Conservation (phyloP, 108 stramenopile genomes). For the Cyclotella cryptica region DNA sequence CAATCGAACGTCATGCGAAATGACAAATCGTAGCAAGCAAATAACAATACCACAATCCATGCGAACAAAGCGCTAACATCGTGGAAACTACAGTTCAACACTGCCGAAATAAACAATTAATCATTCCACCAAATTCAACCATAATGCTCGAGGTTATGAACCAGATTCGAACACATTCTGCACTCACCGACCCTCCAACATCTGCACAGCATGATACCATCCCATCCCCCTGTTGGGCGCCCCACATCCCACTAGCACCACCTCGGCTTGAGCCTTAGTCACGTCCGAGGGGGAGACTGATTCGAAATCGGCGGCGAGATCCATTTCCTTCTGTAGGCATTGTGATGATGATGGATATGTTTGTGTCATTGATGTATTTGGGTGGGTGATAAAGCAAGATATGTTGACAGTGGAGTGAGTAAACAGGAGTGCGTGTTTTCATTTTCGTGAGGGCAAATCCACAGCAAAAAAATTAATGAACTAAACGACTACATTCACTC, state of each 20-base stretch:
- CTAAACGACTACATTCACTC: too few relatives aligned
- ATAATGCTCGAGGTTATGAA: neutral
- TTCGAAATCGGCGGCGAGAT: constrained; percentile 5
- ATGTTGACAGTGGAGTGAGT: too few relatives aligned
- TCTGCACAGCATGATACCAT: constrained; percentile 90
- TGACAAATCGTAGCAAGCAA: neutral
- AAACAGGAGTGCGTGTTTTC: too few relatives aligned
- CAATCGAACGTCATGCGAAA: neutral
- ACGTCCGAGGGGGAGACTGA: constrained; percentile 4
- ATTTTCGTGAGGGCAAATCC: too few relatives aligned
- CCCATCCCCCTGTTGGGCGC: constrained; percentile 86
- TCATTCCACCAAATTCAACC: neutral
- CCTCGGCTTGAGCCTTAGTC: constrained; percentile 73
- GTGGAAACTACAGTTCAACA: too few relatives aligned
- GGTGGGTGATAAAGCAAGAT: too few relatives aligned
- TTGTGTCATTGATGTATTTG: too few relatives aligned
- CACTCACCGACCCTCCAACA: constrained; percentile 87
- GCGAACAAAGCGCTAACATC: too few relatives aligned
- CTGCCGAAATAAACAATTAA: too few relatives aligned
- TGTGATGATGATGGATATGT: too few relatives aligned
- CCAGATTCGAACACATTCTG: neutral
- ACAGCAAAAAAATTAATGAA: too few relatives aligned
- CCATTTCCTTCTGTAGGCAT: neutral
- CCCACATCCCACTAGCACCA: constrained; percentile 89
- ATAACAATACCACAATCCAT: too few relatives aligned